Evolutionary conservation across 2,329 filamentous ascomycete genomes (phyloP), one percentile per base, ranked within the genome.

Genomic region (Venturia carpophila): DNA sequence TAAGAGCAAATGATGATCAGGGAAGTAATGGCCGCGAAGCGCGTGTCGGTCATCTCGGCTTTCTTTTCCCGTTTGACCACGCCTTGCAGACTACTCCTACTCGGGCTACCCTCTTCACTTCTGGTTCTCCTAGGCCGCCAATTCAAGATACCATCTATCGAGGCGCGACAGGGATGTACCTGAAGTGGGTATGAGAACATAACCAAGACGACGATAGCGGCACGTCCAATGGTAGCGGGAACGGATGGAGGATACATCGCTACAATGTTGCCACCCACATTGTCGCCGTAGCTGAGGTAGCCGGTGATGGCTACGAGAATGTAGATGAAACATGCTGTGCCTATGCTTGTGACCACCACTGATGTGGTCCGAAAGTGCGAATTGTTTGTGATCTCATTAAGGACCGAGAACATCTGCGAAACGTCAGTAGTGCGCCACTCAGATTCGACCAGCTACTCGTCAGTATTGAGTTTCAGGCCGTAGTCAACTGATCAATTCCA

Each of bases 121-220:
- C 34, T 42, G 11, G n/a, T 41, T 24, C 58, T 19, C 68, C 71
- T 37, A 73, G 91, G 92, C 9, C 92, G 86, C 93, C 94, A 97
- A 77, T 90, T 92, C 63, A 96, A 77, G n/a, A 97, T 91, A 0
- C 94, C 93, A 71, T 97, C 92, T 37, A 97, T 81, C 19, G 91
- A 96, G n/a, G 94, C 94, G 67, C 94, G 87, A 77, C 94, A 97
- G 0, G 94, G 94, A 73, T 99, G 94, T 45, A 96, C 89, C 76
- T 99, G 94, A 1, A 99, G 83, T 0, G 94, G 94, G 67, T 97
- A 93, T 19, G 92, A 96, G 75, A 99, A 97, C 75, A 95, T 92
- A 70, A 99, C 94, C 0, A 99, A 85, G 66, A 97, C 83, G 45
- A 99, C 94, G 69, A 99, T 99, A 60, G 94, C 94, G 2, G 92